Base-by-base conservation (phyloP, 2,329 filamentous ascomycete genomes). In the Colletotrichum navitas region DNA sequence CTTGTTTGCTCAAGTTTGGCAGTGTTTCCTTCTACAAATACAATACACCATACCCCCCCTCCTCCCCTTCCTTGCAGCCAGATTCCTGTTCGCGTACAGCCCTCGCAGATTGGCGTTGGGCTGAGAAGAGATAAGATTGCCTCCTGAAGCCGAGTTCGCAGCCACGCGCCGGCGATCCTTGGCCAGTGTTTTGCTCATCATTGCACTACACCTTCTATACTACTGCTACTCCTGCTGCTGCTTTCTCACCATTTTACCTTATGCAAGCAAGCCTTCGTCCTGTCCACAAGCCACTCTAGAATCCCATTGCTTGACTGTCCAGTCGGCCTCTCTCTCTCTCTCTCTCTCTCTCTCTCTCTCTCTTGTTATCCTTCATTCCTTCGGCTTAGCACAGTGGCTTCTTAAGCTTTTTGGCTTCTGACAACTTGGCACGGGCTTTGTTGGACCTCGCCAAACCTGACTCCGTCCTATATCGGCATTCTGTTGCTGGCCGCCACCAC, bases 351-450 rank as follows among this genome's bases (percentile, higher is more conserved):
- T 54, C 32, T 32, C 21, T 56, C 4, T 45, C 18, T 51, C 41
- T 39, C 16, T 29, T 49, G 6, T 7, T 29, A 16, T 8, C 7
- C 11, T 49, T 49, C n/a, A 2, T 49, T 14, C 11, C 21, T 47
- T 47, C 10, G 36, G 36, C 59, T 68, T 52, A 52, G 51, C 36
- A 54, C 16, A 36, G 21, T 26, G 24, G 21, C 39, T 29, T 29
- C 24, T 63, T 68, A 68, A 60, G 59, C 68, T 52, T 71, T 71
- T 68, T 63, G 10, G 65, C 45, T 63, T 60, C 58, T 39, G 45
- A 68, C 64, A 29, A 26, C 65, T 63, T 71, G 65, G 59, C 65
- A 59, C 54, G 34, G 21, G 11, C 52, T 54, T 52, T 63, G 11
- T 55, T 39, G 26, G 65, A 64, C 41, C 65, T 59, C 51, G 49